Base-by-base conservation (phyloP, 768 basidiomycete genomes). In the Serendipita sp. region DNA sequence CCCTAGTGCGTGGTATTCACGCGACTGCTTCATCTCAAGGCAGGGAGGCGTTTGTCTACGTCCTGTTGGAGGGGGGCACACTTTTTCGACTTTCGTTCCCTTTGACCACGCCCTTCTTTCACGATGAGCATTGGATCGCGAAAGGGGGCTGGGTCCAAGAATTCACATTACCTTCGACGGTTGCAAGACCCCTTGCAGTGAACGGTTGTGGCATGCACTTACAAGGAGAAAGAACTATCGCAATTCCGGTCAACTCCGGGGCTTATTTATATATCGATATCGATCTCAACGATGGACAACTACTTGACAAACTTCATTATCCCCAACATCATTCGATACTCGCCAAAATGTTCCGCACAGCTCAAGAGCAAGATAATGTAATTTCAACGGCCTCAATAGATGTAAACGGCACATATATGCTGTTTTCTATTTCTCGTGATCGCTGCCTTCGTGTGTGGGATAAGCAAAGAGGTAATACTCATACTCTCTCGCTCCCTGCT, bases 91-190 rank as follows among this genome's bases (percentile, higher is more conserved):
- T 60, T 11, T 28, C 56, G 5, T 60, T 60, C 32, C 56, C 56
- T 38, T 35, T 60, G 28, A 36, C 35, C 56, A n/a, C 28, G 18
- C 56, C 56, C 23, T 36, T 60, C 18, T 60, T 60, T 18, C 56
- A 60, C 32, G 56, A 60, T 30, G 56, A 60, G 35, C 23, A 60
- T 35, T 60, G 56, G 56, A 36, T 34, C 8, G 56, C 56, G 5
- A 60, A 38, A 38, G 16, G 56, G 8, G 36, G 30, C 10, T 60
- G 56, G 56, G n/a, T 28, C 56, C 23, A 60, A 11, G 56, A 60
- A 36, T 60, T 60, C 56, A 60, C 56, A 38, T 30, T 60, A n/a
- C 56, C 56, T 35, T 60, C 56, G 30, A 60, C 56, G 4, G 56
- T 60, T 8, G 10, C 28, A n/a, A 60, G 56, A 32, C 56, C 56